A percentile compares a stretch with the other conserved stretches of the same genome.
Evolutionary conservation across 305 asterid genomes (phyloP).

Genomic region (Plantago rigida): DNA sequence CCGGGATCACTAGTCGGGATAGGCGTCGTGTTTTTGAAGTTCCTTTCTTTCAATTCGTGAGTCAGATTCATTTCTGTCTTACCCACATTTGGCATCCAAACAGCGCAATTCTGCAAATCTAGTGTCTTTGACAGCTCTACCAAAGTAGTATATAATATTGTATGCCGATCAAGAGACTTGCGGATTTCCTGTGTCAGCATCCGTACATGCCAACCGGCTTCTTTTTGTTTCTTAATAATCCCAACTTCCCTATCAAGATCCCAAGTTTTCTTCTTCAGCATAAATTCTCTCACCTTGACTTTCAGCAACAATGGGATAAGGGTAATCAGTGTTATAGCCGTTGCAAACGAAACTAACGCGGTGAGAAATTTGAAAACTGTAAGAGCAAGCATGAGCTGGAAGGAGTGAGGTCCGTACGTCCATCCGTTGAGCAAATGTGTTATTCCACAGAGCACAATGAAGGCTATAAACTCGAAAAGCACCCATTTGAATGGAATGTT

Average conservation of each 20-base stretch:
- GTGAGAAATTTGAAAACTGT: slow-evolving; percentile 80
- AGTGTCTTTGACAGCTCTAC: slow-evolving; percentile 81
- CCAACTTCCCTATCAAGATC: slow-evolving; percentile 90
- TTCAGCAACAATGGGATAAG: slow-evolving; percentile 77
- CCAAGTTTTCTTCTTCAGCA: slow-evolving; percentile 80
- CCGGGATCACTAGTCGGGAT: slow-evolving; percentile 57
- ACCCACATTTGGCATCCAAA: slow-evolving; percentile 84
- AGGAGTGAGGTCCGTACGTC: slow-evolving; percentile 90
- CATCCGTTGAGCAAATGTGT: slow-evolving; percentile 89
- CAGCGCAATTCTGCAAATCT: slow-evolving; percentile 70
- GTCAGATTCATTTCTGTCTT: slow-evolving; percentile 67
- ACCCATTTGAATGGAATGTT: slow-evolving; percentile 93
- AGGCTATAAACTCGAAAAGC: slow-evolving; percentile 69
- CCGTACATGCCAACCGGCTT: slow-evolving; percentile 83
- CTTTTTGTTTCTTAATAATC: slow-evolving; percentile 63
- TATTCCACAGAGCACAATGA: slow-evolving; percentile 91
- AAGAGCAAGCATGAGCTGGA: slow-evolving; percentile 83
- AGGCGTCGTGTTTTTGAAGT: slow-evolving; percentile 33
- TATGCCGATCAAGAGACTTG: slow-evolving; percentile 82
- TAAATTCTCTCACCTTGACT: slow-evolving; percentile 68
- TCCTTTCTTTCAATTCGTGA: slow-evolving; percentile 54
- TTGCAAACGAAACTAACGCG: slow-evolving; percentile 87
- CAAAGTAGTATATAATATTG: slow-evolving; percentile 74
- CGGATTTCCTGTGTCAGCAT: slow-evolving; percentile 97
- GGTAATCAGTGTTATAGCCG: slow-evolving; percentile 76